Evolutionary conservation across 352 stramenopile species (phyloP).

Genomic region (Phytophthora pluvialis): DNA sequence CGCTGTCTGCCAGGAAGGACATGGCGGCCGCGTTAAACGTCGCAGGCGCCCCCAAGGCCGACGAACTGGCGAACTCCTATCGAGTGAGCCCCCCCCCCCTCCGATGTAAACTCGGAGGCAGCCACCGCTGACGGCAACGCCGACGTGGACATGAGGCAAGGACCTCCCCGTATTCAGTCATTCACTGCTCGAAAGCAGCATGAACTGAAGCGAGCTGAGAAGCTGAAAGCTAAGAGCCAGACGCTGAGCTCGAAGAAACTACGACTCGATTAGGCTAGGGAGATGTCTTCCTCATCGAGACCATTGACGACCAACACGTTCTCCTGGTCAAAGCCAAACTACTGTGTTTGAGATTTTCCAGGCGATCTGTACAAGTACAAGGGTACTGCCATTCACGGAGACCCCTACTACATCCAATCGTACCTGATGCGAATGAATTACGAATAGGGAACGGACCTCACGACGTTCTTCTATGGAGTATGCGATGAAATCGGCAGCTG

Average conservation of each 20-base stretch:
- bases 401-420: slow-evolving; percentile 5
- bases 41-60: not conserved
- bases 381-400: not conserved
- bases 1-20: not conserved
- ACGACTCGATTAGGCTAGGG: not conserved
- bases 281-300: slow-evolving; percentile 6
- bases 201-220: not conserved
- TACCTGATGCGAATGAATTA: slow-evolving; percentile 6
- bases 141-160: not conserved
- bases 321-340: slow-evolving; percentile 6
- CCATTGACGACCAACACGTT: slow-evolving; percentile 11
- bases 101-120: not conserved
- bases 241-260: not conserved
- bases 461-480: not conserved
- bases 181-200: slow-evolving; percentile 1
- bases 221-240: not conserved
- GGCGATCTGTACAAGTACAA: slow-evolving; percentile 9
- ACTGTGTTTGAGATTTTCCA: not conserved
- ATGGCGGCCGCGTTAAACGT: not conserved
- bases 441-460: not conserved
- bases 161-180: not conserved
- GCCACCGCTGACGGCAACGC: not conserved
- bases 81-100: slow-evolving; percentile 3
- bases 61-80: not conserved
- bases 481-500: not conserved